Percentiles rank a stretch among this genome's conserved stretches.
Evolutionary conservation across 495 filamentous ascomycete species (phyloP).

Genomic region (Neurospora sp.): DNA sequence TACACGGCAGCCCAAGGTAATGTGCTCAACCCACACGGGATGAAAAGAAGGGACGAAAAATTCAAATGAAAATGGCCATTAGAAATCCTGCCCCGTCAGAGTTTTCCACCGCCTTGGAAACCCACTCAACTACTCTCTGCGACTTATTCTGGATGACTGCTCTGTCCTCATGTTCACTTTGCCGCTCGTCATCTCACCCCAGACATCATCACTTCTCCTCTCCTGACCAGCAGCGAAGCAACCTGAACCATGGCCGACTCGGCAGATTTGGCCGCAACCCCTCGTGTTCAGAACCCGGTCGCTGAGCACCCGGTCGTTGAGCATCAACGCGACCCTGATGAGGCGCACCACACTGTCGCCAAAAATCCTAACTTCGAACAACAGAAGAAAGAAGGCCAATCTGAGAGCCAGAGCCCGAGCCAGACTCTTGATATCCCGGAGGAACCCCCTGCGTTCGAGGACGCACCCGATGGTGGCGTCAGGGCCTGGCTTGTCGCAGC

Average conservation of each 20-base stretch:
- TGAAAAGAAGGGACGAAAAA: not conserved
- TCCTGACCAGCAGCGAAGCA: not conserved
- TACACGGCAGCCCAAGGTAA: not conserved
- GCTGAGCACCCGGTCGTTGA: not conserved
- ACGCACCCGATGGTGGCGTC: conserved; percentile 23
- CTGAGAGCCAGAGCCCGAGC: not conserved
- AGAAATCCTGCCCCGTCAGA: not conserved
- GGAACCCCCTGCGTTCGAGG: not conserved
- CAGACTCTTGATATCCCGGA: not conserved
- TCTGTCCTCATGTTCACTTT: not conserved
- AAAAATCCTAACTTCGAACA: not conserved
- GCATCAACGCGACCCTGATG: not conserved
- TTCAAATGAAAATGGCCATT: not conserved
- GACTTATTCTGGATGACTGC: not conserved
- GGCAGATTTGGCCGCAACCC: not conserved
- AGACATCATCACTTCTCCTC: not conserved
- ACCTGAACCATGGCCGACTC: not conserved
- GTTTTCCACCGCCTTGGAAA: not conserved
- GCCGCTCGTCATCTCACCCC: not conserved
- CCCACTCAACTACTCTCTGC: not conserved
- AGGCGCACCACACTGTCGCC: not conserved
- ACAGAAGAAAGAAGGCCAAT: not conserved
- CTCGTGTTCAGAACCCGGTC: not conserved
- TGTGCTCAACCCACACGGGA: not conserved
- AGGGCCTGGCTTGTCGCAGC: conserved; percentile 24